phyloP scores from a whole-genome alignment of 2,329 filamentous ascomycete species.

The Paramyrothecium sp. region DNA sequence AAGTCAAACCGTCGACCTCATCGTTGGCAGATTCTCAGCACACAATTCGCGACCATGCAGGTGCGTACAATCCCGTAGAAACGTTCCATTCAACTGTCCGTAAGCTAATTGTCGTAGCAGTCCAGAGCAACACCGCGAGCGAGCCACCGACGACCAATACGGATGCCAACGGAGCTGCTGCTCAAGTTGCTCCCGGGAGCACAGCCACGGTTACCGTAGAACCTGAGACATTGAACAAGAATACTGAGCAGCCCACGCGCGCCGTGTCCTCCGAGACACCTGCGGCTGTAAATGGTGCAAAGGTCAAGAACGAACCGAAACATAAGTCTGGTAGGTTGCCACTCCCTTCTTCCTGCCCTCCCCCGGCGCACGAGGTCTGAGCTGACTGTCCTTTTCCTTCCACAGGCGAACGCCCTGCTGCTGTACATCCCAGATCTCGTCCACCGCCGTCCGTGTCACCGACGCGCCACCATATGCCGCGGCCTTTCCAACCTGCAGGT shows the following conservation, averaged over 20 bases:
- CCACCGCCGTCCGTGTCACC: slow-evolving; percentile 30
- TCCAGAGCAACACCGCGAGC: background rate
- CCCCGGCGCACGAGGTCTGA: background rate
- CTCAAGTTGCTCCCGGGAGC: background rate
- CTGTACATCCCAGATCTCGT: slow-evolving; percentile 17
- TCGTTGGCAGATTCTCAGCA: background rate
- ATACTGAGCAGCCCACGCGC: background rate
- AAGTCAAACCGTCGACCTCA: background rate
- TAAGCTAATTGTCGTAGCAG: background rate
- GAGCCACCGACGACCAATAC: background rate
- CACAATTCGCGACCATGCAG: background rate
- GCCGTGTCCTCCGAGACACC: slow-evolving; percentile 5
- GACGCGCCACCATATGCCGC: slow-evolving; percentile 41
- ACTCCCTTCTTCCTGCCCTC: background rate
- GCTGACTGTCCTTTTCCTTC: slow-evolving; percentile 6
- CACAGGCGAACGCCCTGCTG: slow-evolving; percentile 11
- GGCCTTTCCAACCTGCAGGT: slow-evolving; percentile 37
- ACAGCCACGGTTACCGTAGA: background rate
- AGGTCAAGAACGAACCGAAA: slow-evolving; percentile 6
- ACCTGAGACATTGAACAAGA: background rate
- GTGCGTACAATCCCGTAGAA: background rate
- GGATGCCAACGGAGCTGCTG: background rate
- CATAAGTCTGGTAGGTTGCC: slow-evolving; percentile 11
- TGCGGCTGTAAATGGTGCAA: background rate
- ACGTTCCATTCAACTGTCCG: background rate